Conservation (phyloP, 2,329 filamentous ascomycete genomes). For the Trichoderma atrobrunneum region DNA sequence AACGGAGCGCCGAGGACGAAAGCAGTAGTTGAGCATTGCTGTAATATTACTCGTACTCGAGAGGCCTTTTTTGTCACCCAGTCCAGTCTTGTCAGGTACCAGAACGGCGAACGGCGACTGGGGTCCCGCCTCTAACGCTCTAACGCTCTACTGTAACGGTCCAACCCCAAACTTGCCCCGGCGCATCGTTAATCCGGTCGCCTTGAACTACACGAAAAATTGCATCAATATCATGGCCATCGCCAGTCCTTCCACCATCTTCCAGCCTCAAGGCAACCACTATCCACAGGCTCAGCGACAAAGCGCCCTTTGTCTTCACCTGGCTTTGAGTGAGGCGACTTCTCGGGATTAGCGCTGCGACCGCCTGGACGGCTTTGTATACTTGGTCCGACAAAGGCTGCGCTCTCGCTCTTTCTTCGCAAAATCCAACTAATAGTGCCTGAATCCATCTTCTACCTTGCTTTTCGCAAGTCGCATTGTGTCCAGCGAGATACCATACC, state of each 20-base stretch:
- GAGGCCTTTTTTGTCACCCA: neutral
- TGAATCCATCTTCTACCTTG: neutral
- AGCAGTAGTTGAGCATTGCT: conserved; percentile 5
- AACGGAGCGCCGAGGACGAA: conserved; percentile 9
- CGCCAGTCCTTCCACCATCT: conserved; percentile 13
- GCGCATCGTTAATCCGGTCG: conserved; percentile 16
- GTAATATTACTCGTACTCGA: neutral
- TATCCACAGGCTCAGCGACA: neutral
- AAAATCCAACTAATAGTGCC: conserved; percentile 5
- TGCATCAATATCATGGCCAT: conserved; percentile 13
- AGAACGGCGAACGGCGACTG: neutral
- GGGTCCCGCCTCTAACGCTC: neutral
- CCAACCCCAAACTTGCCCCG: conserved; percentile 2
- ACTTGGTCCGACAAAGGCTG: neutral
- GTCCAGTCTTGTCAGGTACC: neutral
- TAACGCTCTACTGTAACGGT: neutral
- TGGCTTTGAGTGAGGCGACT: conserved; percentile 13
- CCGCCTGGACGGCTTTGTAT: neutral
- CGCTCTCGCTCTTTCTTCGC: neutral
- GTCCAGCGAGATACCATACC: neutral
- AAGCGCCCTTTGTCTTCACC: neutral
- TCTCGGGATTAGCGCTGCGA: conserved; percentile 9
- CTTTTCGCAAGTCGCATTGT: conserved; percentile 12
- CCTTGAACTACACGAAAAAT: conserved; percentile 20
- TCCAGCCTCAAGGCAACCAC: conserved; percentile 8